These are phyloP conservation scores for Talaromyces sp. DNA, from an alignment of 2,329 filamentous ascomycete genomes.

Conservation along the genomic window DNA sequence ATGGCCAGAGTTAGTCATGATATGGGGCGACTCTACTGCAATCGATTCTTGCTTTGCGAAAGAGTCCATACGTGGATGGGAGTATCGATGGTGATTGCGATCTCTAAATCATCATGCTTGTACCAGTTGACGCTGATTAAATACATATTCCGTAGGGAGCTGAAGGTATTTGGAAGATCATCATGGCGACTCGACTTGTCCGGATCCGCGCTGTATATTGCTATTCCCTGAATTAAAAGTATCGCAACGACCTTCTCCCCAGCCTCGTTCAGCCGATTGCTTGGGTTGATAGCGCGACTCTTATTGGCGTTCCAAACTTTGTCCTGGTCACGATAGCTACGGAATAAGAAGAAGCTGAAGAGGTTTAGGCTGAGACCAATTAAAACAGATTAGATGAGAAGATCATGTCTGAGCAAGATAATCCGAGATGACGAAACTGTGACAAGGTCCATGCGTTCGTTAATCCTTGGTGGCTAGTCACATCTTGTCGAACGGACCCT, in stretches of 20 bases:
- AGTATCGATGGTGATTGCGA: neutral
- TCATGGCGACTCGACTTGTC: neutral
- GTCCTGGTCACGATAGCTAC: neutral
- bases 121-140: neutral
- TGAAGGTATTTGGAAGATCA: neutral
- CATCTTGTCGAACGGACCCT: neutral
- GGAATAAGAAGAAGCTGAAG: neutral
- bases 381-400: neutral
- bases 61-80: neutral
- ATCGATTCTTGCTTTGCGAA: neutral
- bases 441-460: conserved; percentile 4
- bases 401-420: conserved; percentile 1
- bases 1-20: neutral
- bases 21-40: neutral
- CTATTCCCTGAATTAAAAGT: neutral
- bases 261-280: neutral
- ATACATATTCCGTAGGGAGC: neutral
- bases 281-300: neutral
- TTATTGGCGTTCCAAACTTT: conserved; percentile 1
- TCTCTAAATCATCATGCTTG: neutral
- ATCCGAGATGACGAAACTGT: conserved; percentile 5
- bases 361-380: neutral
- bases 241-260: conserved; percentile 11
- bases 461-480: neutral
- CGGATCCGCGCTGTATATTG: neutral